A percentile compares a stretch with the other conserved stretches of the same genome.
Evolutionary conservation across 768 basidiomycete species (phyloP).

Genomic region (Floccularia luteovirens): DNA sequence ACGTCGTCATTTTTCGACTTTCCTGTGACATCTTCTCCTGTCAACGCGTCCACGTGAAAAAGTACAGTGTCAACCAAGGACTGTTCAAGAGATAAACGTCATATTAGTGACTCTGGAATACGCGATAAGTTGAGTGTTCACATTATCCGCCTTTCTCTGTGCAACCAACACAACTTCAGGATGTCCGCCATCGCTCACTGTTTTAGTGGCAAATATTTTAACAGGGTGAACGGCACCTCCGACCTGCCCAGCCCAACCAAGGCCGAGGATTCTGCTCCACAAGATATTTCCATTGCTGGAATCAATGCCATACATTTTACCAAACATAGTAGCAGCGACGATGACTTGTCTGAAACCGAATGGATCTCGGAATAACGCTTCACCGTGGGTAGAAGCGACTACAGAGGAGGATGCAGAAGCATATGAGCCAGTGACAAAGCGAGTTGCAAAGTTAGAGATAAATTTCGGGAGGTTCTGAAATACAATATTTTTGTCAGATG

Average conservation of each 20-base stretch:
- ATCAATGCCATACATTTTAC: slow-evolving; percentile 80
- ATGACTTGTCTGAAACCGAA: slow-evolving; percentile 88
- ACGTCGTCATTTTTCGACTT: slow-evolving; percentile 22
- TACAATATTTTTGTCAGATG: neutral
- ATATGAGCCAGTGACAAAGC: slow-evolving; percentile 67
- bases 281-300: slow-evolving; percentile 68
- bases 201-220: slow-evolving; percentile 51
- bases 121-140: slow-evolving; percentile 21
- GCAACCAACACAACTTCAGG: slow-evolving; percentile 59
- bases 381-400: slow-evolving; percentile 21
- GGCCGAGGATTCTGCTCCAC: slow-evolving; percentile 75
- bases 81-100: slow-evolving; percentile 21
- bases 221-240: slow-evolving; percentile 51
- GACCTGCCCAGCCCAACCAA: slow-evolving; percentile 54
- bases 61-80: slow-evolving; percentile 61
- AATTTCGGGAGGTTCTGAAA: slow-evolving; percentile 68
- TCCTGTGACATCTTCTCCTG: slow-evolving; percentile 50
- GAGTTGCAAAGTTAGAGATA: slow-evolving; percentile 52
- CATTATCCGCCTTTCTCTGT: slow-evolving; percentile 56
- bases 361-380: slow-evolving; percentile 52
- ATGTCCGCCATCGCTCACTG: slow-evolving; percentile 36
- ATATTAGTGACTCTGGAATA: slow-evolving; percentile 2
- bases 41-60: slow-evolving; percentile 74
- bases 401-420: slow-evolving; percentile 36
- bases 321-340: slow-evolving; percentile 59